Conservation (phyloP, 2,329 filamentous ascomycete genomes). For the Botrytis paeoniae region DNA sequence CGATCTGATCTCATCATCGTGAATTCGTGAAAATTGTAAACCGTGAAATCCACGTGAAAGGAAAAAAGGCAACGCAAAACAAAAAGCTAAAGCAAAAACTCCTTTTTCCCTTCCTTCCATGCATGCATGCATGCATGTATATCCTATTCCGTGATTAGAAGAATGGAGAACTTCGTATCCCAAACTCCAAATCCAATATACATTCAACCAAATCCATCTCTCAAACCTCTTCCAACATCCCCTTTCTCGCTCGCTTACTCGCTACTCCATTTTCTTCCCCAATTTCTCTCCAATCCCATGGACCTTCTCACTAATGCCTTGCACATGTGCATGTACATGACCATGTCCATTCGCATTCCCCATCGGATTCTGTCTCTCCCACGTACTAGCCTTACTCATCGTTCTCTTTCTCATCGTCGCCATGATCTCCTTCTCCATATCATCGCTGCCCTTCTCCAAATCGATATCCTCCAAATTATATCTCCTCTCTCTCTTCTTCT, state of each 20-base stretch:
- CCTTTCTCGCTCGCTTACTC: neutral
- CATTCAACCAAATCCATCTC: neutral
- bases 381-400: constrained; percentile 33
- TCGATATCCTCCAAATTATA: constrained; percentile 32
- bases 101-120: neutral
- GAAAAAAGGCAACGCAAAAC: neutral
- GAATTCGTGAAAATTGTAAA: neutral
- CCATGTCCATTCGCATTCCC: neutral
- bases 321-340: neutral
- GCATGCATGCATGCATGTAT: neutral
- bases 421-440: constrained; percentile 35
- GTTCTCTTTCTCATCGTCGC: constrained; percentile 34
- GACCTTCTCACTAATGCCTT: neutral
- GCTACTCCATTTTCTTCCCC: constrained; percentile 10
- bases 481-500: constrained; percentile 27
- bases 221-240: neutral
- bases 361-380: constrained; percentile 24
- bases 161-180: neutral
- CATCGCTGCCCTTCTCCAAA: constrained; percentile 33
- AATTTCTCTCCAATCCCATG: neutral
- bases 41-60: neutral
- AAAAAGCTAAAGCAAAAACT: neutral
- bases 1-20: neutral
- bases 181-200: neutral
- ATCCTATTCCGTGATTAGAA: neutral